Evolutionary conservation across 306 rosid genomes (phyloP), one percentile per base, ranked within the genome.

Genomic region (Benincasa hispida): DNA sequence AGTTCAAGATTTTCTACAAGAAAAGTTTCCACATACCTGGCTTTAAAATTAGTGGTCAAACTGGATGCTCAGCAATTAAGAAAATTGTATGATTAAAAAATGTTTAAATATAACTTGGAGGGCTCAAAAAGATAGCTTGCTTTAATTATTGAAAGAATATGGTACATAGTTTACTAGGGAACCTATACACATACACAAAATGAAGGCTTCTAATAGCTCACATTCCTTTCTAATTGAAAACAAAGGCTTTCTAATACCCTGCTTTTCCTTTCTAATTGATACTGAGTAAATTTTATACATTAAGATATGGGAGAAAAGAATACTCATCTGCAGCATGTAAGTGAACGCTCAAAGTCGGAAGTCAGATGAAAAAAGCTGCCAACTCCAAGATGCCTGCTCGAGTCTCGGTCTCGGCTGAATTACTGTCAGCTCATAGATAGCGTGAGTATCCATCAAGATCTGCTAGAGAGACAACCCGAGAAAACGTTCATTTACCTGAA

Each of bases 171-270:
- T 11, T 12, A 55, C 65, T 15, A 34, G 34, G 42, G 48, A 72
- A 72, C 25, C 37, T 72, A 72, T 72, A 48, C 76, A 72, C 76
- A 47, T 24, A 63, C 27, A 48, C 37, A 72, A 48, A 72, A 48
- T 50, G 42, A 47, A 17, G 60, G 22, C 74, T 72, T 72, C 59
- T 8, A 48, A 72, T 48, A 45, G 30, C 34, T 74, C 53, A 70
- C 62, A 30, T 48, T 21, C 32, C 77, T 74, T 32, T 9, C 47
- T 73, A 74, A 10, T 32, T 74, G 47, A 51, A 70, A 70, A 47
- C 47, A 32, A 22, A 45, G 57, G 55, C 58, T 72, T 72, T 41
- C 39, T 14, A 27, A 25, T 25, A 25, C 10, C 34, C 35, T 72
- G 42, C 45, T 27, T 74, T 74, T 24, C 53, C 32, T 74, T 54